phyloP scores from a whole-genome alignment of 768 basidiomycete species.

The Albatrellus ellisii region DNA sequence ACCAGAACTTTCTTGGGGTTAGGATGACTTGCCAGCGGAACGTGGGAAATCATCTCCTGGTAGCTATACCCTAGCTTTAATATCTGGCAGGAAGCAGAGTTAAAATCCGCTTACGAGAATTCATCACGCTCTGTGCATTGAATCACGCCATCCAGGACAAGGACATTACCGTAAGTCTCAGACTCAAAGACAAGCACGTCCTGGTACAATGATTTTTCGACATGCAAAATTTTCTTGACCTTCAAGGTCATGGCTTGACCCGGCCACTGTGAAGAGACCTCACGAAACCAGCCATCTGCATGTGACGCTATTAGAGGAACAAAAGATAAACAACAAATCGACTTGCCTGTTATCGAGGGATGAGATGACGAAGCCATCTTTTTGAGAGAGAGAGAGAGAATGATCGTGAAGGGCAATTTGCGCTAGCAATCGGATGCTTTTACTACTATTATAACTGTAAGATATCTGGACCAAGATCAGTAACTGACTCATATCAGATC shows the following conservation, averaged over 20 bases:
- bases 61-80: slow-evolving; percentile 40
- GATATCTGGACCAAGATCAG: too few species aligned
- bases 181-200: slow-evolving; percentile 97
- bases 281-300: slow-evolving; percentile 90
- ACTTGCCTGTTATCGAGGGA: too few species aligned
- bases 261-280: slow-evolving; percentile 92
- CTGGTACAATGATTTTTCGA: slow-evolving; percentile 88
- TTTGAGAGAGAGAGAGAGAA: too few species aligned
- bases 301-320: too few species aligned
- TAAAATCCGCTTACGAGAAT: slow-evolving; percentile 66
- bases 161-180: slow-evolving; percentile 93
- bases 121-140: slow-evolving; percentile 98
- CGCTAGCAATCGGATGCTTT: too few species aligned
- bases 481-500: too few species aligned
- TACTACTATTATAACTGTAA: too few species aligned
- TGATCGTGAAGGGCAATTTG: too few species aligned
- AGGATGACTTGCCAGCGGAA: slow-evolving; percentile 93
- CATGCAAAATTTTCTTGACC: slow-evolving; percentile 90
- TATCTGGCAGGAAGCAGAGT: background rate
- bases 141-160: slow-evolving; percentile 89
- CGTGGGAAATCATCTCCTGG: slow-evolving; percentile 97
- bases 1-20: slow-evolving; percentile 94
- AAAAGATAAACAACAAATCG: too few species aligned
- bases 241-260: slow-evolving; percentile 96
- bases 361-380: too few species aligned